Evolutionary conservation across 1,139 yeast genomes (phyloP).

Genomic region (Geotrichum candidum): DNA sequence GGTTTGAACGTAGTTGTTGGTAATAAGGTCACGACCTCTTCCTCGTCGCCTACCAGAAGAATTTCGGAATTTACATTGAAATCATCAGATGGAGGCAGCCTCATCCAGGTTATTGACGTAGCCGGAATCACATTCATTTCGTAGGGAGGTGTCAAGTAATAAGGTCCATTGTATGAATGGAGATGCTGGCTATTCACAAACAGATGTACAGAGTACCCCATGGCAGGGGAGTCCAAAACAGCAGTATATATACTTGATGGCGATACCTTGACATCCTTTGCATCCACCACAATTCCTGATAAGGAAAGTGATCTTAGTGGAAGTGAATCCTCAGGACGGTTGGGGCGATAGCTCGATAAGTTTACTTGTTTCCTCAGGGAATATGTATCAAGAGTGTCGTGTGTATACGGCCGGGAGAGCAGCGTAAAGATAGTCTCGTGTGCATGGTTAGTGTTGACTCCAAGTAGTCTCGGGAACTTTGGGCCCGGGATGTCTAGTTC

Average conservation of each 20-base stretch:
- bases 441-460: neutral
- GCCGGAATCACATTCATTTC: conserved; percentile 21
- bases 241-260: conserved; percentile 26
- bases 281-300: conserved; percentile 22
- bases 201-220: conserved; percentile 26
- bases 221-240: conserved; percentile 25
- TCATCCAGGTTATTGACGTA: conserved; percentile 19
- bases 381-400: conserved; percentile 4
- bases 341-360: neutral
- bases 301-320: conserved; percentile 13
- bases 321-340: neutral
- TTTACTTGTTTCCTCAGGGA: conserved; percentile 6
- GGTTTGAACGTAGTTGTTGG: conserved; percentile 21
- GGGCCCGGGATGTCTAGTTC: conserved; percentile 6
- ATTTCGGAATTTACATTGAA: conserved; percentile 15
- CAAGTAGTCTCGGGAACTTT: neutral
- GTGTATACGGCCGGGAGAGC: conserved; percentile 5
- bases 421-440: conserved; percentile 3
- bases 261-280: conserved; percentile 24
- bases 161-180: conserved; percentile 20
- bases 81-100: conserved; percentile 7
- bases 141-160: conserved; percentile 4
- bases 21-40: conserved; percentile 22
- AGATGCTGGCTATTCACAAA: conserved; percentile 21
- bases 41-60: conserved; percentile 25